Evolutionary conservation across 306 rosid species (phyloP), one percentile per base, ranked within the genome.

Genomic region (Parietaria judaica): DNA sequence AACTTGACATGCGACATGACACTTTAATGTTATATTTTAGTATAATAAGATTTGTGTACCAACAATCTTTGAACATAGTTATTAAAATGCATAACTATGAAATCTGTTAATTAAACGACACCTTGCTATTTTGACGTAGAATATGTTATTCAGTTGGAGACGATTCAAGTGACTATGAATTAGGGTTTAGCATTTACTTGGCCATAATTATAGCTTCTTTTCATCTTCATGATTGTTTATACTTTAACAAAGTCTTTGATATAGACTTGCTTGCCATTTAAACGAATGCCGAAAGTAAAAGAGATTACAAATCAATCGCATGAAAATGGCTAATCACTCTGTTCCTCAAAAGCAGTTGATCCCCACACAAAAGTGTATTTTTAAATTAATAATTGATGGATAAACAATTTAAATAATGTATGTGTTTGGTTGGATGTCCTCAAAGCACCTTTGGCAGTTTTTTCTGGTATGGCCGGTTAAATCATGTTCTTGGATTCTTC

Each of bases 381-480:
- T 71, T 51, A 15, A 58, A 74, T 39, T 62, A 69, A 51, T 65
- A 14, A 64, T 79, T 67, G 64, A 73, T 44, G 16, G 38, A 60
- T 53, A 63, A 54, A 66, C 60, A 34, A 7, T 3, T 34, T 66
- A 55, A 66, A 52, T 39, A 12, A 68, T n/a, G 67, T 16, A 31
- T 52, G 79, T 76, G 68, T 60, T 75, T 81, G 61, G 67, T 48
- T 38, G 69, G 58, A 49, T 41, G 79, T 72, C 56, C 70, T 16
- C 69, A 69, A 79, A 63, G 83, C 50, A 59, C 34, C 43, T 14
- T 84, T 81, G 66, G 90, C 77, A 76, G 95, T 81, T 87, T 81
- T 81, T 81, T 81, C 88, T 16, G 88, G 84, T 87, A 77, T 49
- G 68, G 56, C 5, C 31, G 37, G 51, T 55, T 17, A 41, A 12